A percentile compares a stretch with the other conserved stretches of the same genome.
Conservation (phyloP, 75 land plant genomes). For the Picea sitchensis region DNA sequence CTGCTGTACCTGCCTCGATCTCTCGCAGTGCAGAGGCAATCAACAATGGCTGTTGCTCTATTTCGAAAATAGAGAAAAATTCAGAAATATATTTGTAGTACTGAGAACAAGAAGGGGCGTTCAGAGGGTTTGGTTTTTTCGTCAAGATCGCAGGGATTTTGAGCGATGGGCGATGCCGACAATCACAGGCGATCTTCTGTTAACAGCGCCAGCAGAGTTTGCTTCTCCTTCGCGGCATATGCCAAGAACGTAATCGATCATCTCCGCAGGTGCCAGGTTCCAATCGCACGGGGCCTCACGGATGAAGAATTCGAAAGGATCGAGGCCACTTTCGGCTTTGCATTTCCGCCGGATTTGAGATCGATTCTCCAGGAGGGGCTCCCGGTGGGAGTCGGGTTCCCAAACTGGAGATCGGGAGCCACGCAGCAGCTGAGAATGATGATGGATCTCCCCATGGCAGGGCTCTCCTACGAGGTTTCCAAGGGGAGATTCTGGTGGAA, state of each 20-base stretch:
- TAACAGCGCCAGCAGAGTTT: background rate
- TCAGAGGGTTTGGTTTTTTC: too few species aligned
- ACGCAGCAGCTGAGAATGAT: constrained; percentile 28
- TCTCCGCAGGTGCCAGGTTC: constrained; percentile 30
- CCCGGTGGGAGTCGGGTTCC: constrained; percentile 57
- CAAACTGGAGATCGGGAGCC: constrained; percentile 64
- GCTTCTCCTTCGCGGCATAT: constrained; percentile 30
- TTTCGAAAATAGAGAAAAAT: too few species aligned
- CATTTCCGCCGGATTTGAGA: constrained; percentile 76
- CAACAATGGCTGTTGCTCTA: too few species aligned
- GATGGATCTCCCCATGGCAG: constrained; percentile 26
- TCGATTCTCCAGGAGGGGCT: constrained; percentile 71
- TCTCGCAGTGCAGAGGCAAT: too few species aligned
- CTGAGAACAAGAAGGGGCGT: too few species aligned
- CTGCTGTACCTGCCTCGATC: too few species aligned
- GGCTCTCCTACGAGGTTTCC: constrained; percentile 21
- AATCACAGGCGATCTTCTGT: too few species aligned
- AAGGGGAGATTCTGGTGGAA: constrained; percentile 32
- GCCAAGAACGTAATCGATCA: constrained; percentile 48
- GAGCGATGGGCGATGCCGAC: too few species aligned
- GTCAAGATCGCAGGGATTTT: too few species aligned
- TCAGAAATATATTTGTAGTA: too few species aligned
- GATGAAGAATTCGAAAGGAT: constrained; percentile 47
- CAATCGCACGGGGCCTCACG: constrained; percentile 46
- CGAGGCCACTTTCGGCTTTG: constrained; percentile 38